A percentile compares a stretch with the other conserved stretches of the same genome.
These are phyloP conservation scores for Calonectria leucothoes DNA, from an alignment of 2,329 filamentous ascomycete genomes.

Conservation along the genomic window DNA sequence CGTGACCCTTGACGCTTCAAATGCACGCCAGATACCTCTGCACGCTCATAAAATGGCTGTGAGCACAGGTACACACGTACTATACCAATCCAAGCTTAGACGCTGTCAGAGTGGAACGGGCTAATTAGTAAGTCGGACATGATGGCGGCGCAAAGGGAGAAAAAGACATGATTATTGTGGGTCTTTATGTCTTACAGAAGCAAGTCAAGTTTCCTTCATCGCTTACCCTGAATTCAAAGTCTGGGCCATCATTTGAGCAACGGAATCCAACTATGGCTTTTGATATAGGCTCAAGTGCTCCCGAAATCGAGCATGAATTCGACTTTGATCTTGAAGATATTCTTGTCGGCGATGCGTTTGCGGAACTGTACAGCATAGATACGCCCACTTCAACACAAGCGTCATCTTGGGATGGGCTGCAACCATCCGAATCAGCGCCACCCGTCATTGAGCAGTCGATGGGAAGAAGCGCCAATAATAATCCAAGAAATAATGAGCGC, in stretches of 20 bases:
- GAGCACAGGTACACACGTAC: neutral
- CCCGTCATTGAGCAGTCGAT: neutral
- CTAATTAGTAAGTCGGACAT: neutral
- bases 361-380: neutral
- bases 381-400: neutral
- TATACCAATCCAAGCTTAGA: neutral
- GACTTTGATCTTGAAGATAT: neutral
- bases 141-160: neutral
- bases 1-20: neutral
- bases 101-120: neutral
- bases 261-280: neutral
- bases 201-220: no score
- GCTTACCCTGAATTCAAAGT: neutral
- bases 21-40: neutral
- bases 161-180: neutral
- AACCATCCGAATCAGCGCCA: neutral
- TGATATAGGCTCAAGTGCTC: neutral
- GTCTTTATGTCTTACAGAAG: no score
- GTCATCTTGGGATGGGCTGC: neutral
- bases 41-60: neutral
- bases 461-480: neutral
- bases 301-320: neutral
- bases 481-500: neutral
- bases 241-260: neutral
- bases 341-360: neutral